Evolutionary conservation across 345 rosid species (phyloP).

Genomic region (Rhizophora apiculata): DNA sequence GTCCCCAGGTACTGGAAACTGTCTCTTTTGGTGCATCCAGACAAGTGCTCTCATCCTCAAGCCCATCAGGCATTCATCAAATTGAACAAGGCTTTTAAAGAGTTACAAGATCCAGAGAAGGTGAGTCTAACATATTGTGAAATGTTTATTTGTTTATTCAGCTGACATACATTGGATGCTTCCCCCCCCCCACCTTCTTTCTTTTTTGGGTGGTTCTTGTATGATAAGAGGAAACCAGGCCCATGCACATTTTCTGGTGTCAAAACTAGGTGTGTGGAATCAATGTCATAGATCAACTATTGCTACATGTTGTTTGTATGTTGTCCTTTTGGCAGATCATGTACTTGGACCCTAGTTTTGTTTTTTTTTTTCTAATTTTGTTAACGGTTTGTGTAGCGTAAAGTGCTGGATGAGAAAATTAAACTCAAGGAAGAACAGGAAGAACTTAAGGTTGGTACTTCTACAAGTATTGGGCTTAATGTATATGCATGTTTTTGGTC

Average conservation of each 20-base stretch:
- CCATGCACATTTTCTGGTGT: not conserved
- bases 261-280: no score
- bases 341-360: constrained; percentile 1
- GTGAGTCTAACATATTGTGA: constrained; percentile 26
- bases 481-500: constrained; percentile 1
- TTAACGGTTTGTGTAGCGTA: constrained; percentile 50
- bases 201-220: not conserved
- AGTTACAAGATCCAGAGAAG: constrained; percentile 92
- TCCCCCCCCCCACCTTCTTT: no score
- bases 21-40: constrained; percentile 93
- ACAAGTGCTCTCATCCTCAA: constrained; percentile 96
- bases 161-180: not conserved
- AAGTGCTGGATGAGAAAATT: constrained; percentile 81
- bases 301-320: no score
- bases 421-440: constrained; percentile 85
- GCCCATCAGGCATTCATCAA: constrained; percentile 82
- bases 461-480: constrained; percentile 2
- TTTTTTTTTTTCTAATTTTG: not conserved
- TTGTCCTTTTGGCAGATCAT: no score
- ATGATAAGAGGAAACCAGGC: not conserved
- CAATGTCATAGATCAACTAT: no score
- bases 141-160: not conserved
- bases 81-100: constrained; percentile 86
- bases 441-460: constrained; percentile 66
- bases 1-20: constrained; percentile 81